Evolutionary conservation across 345 rosid genomes (phyloP), one percentile per base, ranked within the genome.

Genomic region (Eucalyptus marginata): DNA sequence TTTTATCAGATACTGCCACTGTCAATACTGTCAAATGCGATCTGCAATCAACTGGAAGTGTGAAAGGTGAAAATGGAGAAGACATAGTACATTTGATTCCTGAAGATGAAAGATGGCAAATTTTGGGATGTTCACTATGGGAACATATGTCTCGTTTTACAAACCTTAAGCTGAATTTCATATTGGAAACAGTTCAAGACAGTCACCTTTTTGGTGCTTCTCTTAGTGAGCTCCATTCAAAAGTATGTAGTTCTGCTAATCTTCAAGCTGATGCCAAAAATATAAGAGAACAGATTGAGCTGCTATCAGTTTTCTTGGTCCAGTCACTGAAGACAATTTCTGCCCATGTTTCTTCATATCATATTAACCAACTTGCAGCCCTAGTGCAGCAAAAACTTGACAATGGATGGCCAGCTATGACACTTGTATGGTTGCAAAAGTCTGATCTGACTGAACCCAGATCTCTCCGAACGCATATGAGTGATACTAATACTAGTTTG

Each of bases 31-130:
- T 85, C 54, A 93, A 90, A 81, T 87, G 40, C 49, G 86, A 50
- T 22, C 92, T 87, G 88, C 47, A 89, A 71, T 88, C 86, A 86
- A 85, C 43, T 89, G 88, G 86, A 56, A 86, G 12, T 90, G 76
- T 68, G 79, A 92, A 88, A 59, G 89, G 87, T 86, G 90, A 91
- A 86, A 90, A 90, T 92, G 91, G 91, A 88, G 91, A 89, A 80
- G 86, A 89, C 64, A 87, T 84, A 33, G 86, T 68, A 49, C 89
- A 90, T 89, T 91, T 94, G 87, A 94, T 96, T 92, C 93, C 96
- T 89, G 96, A 94, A 88, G 97, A 95, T 90, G 99, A 96, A 92
- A 97, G 94, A 94, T 93, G 95, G 94, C 92, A 92, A 89, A 90
- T 95, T 46, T 90, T 95, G 66, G 96, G 95, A 87, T 92, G 90